Evolutionary conservation across 345 rosid genomes (phyloP).

Genomic region (Lepidium aucheri): DNA sequence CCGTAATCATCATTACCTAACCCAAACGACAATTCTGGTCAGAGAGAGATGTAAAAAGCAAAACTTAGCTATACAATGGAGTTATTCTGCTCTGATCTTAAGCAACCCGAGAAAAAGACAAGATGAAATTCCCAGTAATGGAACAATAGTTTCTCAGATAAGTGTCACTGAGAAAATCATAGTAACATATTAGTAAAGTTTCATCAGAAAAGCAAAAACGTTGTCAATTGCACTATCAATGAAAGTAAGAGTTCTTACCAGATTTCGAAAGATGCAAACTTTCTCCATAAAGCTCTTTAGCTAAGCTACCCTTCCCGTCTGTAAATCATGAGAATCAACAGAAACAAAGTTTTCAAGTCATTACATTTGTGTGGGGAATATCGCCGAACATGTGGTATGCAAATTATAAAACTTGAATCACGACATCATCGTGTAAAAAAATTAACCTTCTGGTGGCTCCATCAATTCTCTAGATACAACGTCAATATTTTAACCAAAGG

Average conservation of each 20-base stretch:
- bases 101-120: background rate
- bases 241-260: slow-evolving; percentile 15
- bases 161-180: background rate
- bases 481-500: too few relatives aligned
- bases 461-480: too few relatives aligned
- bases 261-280: slow-evolving; percentile 29
- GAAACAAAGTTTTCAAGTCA: background rate
- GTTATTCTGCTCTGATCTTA: background rate
- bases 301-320: slow-evolving; percentile 37
- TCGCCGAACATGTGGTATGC: background rate
- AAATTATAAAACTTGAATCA: background rate
- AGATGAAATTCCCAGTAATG: too few relatives aligned
- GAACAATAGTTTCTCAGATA: background rate
- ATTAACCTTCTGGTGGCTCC: too few relatives aligned
- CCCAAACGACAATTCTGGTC: background rate
- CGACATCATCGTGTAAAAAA: too few relatives aligned
- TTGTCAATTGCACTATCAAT: background rate
- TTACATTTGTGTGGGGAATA: background rate
- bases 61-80: background rate
- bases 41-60: background rate
- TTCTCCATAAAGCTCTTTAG: slow-evolving; percentile 49
- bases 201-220: background rate
- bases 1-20: slow-evolving; percentile 27
- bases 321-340: background rate
- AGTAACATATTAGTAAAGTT: background rate